Conservation (phyloP, 2,329 filamentous ascomycete genomes). For the Hymenoscyphus albidus region DNA sequence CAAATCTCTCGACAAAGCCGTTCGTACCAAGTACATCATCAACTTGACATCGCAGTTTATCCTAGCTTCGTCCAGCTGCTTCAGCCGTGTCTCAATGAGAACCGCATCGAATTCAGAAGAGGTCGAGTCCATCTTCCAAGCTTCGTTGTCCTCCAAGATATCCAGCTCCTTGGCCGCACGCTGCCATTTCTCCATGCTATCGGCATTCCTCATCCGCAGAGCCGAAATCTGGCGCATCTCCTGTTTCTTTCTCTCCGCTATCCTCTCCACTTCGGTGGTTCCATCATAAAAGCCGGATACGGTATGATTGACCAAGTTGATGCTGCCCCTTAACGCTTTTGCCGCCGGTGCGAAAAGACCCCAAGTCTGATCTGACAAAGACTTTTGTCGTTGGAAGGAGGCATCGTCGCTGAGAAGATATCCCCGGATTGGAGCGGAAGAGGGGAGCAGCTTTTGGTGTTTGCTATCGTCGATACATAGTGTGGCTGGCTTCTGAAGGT, state of each 20-base stretch:
- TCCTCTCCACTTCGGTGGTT: slow-evolving; percentile 43
- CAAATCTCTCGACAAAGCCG: slow-evolving; percentile 72
- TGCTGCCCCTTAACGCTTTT: slow-evolving; percentile 25
- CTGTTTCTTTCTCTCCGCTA: slow-evolving; percentile 45
- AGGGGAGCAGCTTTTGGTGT: slow-evolving; percentile 13
- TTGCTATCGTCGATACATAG: slow-evolving; percentile 23
- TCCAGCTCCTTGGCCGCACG: slow-evolving; percentile 74
- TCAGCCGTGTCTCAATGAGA: slow-evolving; percentile 65
- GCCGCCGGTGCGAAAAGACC: slow-evolving; percentile 27
- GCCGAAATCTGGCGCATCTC: slow-evolving; percentile 61
- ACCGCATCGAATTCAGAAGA: slow-evolving; percentile 55
- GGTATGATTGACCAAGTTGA: slow-evolving; percentile 28
- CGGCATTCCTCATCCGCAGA: slow-evolving; percentile 63
- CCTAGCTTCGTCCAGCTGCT: slow-evolving; percentile 71
- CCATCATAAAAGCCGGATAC: slow-evolving; percentile 30
- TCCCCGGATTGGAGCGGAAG: slow-evolving; percentile 19
- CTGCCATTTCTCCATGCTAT: slow-evolving; percentile 69
- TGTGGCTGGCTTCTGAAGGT: slow-evolving; percentile 23
- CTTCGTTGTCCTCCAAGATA: slow-evolving; percentile 70
- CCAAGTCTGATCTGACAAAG: slow-evolving; percentile 20
- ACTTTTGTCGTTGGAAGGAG: slow-evolving; percentile 10
- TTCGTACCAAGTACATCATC: slow-evolving; percentile 80
- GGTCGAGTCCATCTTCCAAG: slow-evolving; percentile 67
- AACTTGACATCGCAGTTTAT: slow-evolving; percentile 65
- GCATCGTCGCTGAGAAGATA: slow-evolving; percentile 18